Evolutionary conservation across 106 monocot species (phyloP).

Genomic region (Dendrobium catenatum): DNA sequence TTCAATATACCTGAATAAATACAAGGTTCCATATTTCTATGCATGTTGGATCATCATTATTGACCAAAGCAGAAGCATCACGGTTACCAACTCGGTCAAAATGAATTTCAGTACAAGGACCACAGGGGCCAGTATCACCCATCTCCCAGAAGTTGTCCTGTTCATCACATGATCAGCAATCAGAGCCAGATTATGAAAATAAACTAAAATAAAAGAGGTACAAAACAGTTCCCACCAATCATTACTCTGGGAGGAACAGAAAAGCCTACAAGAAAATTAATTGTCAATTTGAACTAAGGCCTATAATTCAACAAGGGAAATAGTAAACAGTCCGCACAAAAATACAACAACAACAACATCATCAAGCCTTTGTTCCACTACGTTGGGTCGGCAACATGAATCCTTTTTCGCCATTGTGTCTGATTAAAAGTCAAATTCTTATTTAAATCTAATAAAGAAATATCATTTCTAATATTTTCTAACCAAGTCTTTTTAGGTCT

Average conservation of each 20-base stretch:
- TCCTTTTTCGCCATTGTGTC: too few relatives aligned
- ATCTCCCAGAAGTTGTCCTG: constrained; percentile 99
- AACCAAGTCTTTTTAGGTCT: too few relatives aligned
- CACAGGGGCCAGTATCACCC: constrained; percentile 98
- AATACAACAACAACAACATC: too few relatives aligned
- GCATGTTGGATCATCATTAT: constrained; percentile 96
- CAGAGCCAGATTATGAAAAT: not conserved
- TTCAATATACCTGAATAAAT: constrained; percentile 73
- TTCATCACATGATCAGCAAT: not conserved
- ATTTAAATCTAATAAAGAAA: too few relatives aligned
- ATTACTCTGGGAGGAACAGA: not conserved
- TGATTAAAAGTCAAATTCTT: too few relatives aligned
- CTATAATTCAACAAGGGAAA: not conserved
- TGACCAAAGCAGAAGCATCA: constrained; percentile 88
- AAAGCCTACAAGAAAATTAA: not conserved
- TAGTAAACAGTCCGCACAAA: not conserved
- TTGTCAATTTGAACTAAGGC: not conserved
- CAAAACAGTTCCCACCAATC: constrained; percentile 1
- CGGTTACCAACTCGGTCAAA: constrained; percentile 85
- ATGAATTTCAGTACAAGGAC: constrained; percentile 96
- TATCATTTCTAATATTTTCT: too few relatives aligned
- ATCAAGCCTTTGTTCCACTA: too few relatives aligned
- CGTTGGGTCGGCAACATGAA: too few relatives aligned
- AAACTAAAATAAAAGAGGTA: not conserved
- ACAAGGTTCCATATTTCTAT: constrained; percentile 99